Evolutionary conservation across 176 grass and related monocot species (phyloP), one percentile per base, ranked within the genome.

Genomic region (Oropetium thomaeum): DNA sequence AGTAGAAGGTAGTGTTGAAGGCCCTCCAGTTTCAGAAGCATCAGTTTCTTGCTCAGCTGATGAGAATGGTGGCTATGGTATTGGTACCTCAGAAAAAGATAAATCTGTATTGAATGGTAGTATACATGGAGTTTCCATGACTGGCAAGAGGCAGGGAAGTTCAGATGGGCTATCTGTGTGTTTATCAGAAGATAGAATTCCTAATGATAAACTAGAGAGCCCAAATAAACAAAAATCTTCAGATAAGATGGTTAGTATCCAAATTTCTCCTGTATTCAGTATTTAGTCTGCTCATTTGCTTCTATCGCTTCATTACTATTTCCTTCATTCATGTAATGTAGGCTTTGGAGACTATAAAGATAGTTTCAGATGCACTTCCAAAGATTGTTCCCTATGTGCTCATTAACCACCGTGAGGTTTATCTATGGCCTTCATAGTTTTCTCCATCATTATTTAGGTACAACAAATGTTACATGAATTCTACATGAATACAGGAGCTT

Each of bases 331-430:
- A 49, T 78, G 74, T 77, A 98, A 49, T 78, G 74, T 77, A 98
- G 95, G 91, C 84, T 73, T 79, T 94, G 89, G 91, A 98, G 70
- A 94, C 91, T 72, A 94, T 98, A 75, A 92, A 92, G 75, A 93
- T 94, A 75, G 81, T 98, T 84, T 93, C 95, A 84, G 91, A 98
- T 85, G 90, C 88, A 76, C 90, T 98, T 83, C 95, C 95, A 30
- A 98, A 98, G 83, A 94, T 98, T 83, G 95, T 92, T 52, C 95
- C 95, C 23, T 98, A 94, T 73, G 95, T 98, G 73, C 86, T 98
- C 37, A 98, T 98, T 85, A 98, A 94, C 86, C 91, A 98, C 71
- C 95, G 90, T 86, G 95, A 98, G 95, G 95, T 98, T 89, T 74
- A 87, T 84, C 71, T 89, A 73, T 32, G 74, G 79, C 41, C 69